Base-by-base conservation (phyloP, 352 stramenopile species). In the Thalassiosira livingstoniorum region DNA sequence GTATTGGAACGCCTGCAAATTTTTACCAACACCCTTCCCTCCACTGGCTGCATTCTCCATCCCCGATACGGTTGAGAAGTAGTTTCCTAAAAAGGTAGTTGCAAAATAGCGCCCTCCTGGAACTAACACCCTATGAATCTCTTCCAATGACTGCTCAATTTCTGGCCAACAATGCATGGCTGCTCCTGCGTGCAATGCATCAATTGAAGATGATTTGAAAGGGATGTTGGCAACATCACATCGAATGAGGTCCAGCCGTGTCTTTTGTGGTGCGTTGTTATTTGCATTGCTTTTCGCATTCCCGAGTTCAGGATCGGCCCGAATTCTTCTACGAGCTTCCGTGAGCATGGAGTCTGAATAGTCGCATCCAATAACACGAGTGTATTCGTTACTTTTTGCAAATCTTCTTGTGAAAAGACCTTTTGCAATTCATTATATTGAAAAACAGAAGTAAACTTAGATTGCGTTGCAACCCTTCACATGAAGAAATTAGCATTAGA, bases 121-220 rank as follows among this genome's bases (percentile, higher is more conserved):
- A 73, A 92, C 93, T 60, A 96, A 84, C 0, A 93, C 90, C 10
- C 93, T 85, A 83, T 95, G 80, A 68, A 96, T 94, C 72, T 96
- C 90, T 5, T 78, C 75, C 21, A 92, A 45, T 2, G 83, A 91
- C n/a, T 68, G 58, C 62, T 95, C 87, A 35, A 96, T 88, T 65
- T 94, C 86, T 25, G 90, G 92, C 94, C 94, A 97, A 82, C 94
- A 97, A 78, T 97, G 94, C 89, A 97, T 94, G 1, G 94, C 94
- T 2, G 94, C 94, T 27, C 93, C 94, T 11, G 93, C 94, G 81
- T 97, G 93, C 2, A 97, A 76, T 15, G 80, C 89, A 75, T 95
- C 87, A 4, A 97, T 74, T 1, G 87, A 89, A 54, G 62, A 55
- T 2, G 68, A 83, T 72, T 85, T 57, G 69, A 95, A 88, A 15